These are phyloP conservation scores for Takashimella koratensis DNA, from an alignment of 1,284 basidiomycete species.

Conservation along the genomic window DNA sequence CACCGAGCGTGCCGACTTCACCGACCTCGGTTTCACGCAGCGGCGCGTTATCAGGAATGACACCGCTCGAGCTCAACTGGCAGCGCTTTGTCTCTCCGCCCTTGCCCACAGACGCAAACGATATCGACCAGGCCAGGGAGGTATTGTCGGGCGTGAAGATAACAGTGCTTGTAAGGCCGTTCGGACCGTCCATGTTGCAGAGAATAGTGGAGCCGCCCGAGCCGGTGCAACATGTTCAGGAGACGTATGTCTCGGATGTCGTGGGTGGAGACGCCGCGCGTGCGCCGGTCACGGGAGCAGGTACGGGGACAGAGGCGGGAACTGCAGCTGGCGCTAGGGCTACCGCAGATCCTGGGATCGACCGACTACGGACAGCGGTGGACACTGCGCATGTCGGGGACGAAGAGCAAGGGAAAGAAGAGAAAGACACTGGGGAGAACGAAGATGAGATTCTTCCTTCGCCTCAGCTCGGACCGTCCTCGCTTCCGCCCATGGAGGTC, in stretches of 20 bases:
- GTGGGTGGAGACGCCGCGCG: constrained; percentile 10
- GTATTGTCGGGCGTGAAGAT: constrained; percentile 1
- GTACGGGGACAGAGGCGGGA: neutral
- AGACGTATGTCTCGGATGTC: constrained; percentile 9
- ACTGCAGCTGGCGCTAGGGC: too few species aligned
- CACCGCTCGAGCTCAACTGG: neutral
- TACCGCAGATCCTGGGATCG: too few species aligned
- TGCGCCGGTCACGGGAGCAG: neutral
- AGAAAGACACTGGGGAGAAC: neutral
- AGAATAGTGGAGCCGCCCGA: constrained; percentile 10
- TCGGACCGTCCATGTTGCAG: constrained; percentile 11
- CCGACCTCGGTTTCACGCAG: neutral
- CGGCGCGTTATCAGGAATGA: neutral
- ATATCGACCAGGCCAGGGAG: neutral
- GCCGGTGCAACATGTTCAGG: neutral
- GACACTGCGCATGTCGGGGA: neutral
- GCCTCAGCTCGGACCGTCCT: neutral
- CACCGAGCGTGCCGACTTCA: neutral
- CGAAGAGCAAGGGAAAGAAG: neutral
- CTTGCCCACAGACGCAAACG: neutral
- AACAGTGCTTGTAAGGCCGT: constrained; percentile 8
- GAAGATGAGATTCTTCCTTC: neutral
- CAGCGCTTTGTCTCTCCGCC: neutral
- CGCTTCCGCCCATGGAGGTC: neutral
- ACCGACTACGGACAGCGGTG: neutral